Evolutionary conservation across 495 filamentous ascomycete genomes (phyloP).

Genomic region (Cudoniella acicularis): DNA sequence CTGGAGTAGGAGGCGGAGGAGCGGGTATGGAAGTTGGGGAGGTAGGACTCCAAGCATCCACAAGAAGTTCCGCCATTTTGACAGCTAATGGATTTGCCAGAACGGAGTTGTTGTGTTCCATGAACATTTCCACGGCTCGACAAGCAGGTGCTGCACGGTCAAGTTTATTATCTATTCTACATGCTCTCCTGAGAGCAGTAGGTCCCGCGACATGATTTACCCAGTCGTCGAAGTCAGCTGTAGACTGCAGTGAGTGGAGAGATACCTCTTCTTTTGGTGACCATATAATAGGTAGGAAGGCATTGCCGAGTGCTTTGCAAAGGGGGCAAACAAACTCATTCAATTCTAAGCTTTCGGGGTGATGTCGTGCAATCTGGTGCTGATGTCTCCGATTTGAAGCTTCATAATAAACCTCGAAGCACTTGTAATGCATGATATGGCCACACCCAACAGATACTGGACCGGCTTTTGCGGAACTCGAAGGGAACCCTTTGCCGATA

Average conservation of each 20-base stretch:
- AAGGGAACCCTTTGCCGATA: slow-evolving; percentile 84
- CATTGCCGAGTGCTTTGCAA: slow-evolving; percentile 94
- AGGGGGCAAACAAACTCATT: slow-evolving; percentile 97
- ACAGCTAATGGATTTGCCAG: slow-evolving; percentile 59
- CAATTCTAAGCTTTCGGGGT: slow-evolving; percentile 70
- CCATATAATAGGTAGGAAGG: slow-evolving; percentile 95
- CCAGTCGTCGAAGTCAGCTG: slow-evolving; percentile 62
- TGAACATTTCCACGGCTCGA: slow-evolving; percentile 54
- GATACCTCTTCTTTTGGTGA: slow-evolving; percentile 81
- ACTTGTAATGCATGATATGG: slow-evolving; percentile 97
- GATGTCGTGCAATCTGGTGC: slow-evolving; percentile 88
- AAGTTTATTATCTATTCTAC: slow-evolving; percentile 2
- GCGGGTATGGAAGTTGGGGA: neutral
- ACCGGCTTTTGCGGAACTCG: slow-evolving; percentile 60
- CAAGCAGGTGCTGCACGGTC: neutral
- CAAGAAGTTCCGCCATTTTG: slow-evolving; percentile 48
- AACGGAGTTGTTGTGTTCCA: slow-evolving; percentile 55
- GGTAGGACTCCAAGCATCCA: slow-evolving; percentile 24
- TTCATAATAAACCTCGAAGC: slow-evolving; percentile 86
- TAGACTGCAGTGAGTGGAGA: slow-evolving; percentile 59
- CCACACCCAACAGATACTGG: slow-evolving; percentile 90
- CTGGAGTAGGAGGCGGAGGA: neutral
- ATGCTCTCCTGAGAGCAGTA: neutral
- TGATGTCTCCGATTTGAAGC: slow-evolving; percentile 78
- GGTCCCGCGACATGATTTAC: slow-evolving; percentile 37